Base-by-base conservation (phyloP, 805 yeast species). In the Saturnispora galanensis region DNA sequence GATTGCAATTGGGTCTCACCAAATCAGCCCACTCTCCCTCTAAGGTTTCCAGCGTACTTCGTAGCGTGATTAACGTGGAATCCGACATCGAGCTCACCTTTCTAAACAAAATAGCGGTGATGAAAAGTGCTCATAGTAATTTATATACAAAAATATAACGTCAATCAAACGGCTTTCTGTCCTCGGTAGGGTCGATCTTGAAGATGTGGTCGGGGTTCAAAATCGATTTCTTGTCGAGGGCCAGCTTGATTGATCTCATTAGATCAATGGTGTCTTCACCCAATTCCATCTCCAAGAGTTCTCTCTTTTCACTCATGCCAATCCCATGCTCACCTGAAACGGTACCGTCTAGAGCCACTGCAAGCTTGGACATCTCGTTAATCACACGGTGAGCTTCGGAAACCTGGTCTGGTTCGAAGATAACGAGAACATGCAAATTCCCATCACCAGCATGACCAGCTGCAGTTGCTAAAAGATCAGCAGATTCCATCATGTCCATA, bases 261-360 rank as follows among this genome's bases (percentile, higher is more conserved):
- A 79, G 58, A 54, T 76, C 77, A 21, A 85, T 71, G 0, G 93
- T 75, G 1, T 73, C 80, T 4, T 68, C 67, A 1, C 93, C 94
- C 26, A 85, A 62, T 59, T 85, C 95, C 45, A 66, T 63, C 28
- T 70, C 64, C 31, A 85, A 60, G 47, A 69, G 77, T 28, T 72
- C 73, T 50, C 89, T 64, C 56, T 85, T 85, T 39, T 58, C 62
- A 32, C 90, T 89, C 36, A 80, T 71, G 8, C 95, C 95, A 34
- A 86, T 76, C 11, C 95, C 95, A 57, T 85, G 95, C 56, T 85
- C 95, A 31, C 95, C 95, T 4, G 88, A 81, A 52, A 87, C 79
- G 1, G 95, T 85, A 1, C 95, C 94, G 43, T 84, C 94, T 33
- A 79, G 72, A 1, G 65, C 71, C 13, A 85, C 63, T 0, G 90